Base-by-base conservation (phyloP, 352 stramenopile species). In the Globisporangium nodosum region DNA sequence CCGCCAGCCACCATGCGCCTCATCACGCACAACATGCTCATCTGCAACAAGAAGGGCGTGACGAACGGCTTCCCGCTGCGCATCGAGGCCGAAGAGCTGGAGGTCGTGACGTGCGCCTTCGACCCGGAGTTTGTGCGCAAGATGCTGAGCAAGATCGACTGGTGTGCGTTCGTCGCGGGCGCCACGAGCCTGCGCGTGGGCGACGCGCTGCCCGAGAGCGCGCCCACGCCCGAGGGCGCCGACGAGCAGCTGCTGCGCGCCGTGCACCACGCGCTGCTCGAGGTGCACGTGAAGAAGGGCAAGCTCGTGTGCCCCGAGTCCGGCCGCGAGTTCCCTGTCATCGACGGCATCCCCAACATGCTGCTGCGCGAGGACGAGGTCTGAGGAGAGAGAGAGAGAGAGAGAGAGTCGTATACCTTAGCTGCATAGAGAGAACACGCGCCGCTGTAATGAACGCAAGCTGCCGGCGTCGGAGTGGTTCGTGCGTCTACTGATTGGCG, bases 311-410 rank as follows among this genome's bases (percentile, higher is more conserved):
- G 97, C 65, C 96, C 96, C 15, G 93, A 98, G 78, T 98, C 96
- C 16, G 94, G 92, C 31, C 85, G 96, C 16, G 88, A 91, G 55
- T 99, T 99, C 74, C 87, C 93, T 20, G 97, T 99, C 54, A 89
- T 97, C 52, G 91, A 99, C 57, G 85, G 94, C 58, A 99, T 99
- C 69, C 96, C 96, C 8, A 99, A 99, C 78, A 98, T 99, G 96
- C 87, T 98, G 46, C 63, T 96, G 61, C 83, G 86, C 51, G 87
- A 96, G 63, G 87, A 96, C 60, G 87, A 96, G 66, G 83, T 96
- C n/a, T 96, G 70, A 20, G 9, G 47, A 31, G 16, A 46, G 24
- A 40, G 8, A 57, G 7, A 79, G 70, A 73, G 59, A 76, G 70
- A 77, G 54, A 70, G 69, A 59, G 55, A 49, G 9, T 27, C 9